Evolutionary conservation across 352 stramenopile species (phyloP).

Genomic region (Globisporangium abappressorium): DNA sequence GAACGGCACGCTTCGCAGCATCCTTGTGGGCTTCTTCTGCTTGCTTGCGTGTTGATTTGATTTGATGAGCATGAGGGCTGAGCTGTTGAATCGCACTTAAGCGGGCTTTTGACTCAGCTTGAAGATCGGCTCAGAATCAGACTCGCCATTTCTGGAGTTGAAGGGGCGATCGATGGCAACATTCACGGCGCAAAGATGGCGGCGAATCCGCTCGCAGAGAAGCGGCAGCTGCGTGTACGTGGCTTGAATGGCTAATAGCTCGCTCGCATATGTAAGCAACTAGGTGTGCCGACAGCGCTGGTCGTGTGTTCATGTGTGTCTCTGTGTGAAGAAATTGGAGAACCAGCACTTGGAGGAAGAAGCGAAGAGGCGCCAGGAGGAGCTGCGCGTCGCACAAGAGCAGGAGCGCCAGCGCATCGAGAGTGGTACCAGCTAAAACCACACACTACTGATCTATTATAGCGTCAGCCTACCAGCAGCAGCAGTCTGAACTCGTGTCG

Average conservation of each 20-base stretch:
- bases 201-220: slow-evolving; percentile 36
- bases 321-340: slow-evolving; percentile 56
- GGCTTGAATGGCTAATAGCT: too few species aligned
- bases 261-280: not conserved
- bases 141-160: not conserved
- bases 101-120: not conserved
- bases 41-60: not conserved
- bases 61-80: not conserved
- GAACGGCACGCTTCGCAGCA: slow-evolving; percentile 70
- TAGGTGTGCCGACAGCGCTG: not conserved
- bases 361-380: slow-evolving; percentile 42
- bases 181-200: not conserved
- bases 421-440: slow-evolving; percentile 17
- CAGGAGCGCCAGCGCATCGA: slow-evolving; percentile 41
- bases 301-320: slow-evolving; percentile 3
- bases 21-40: slow-evolving; percentile 15
- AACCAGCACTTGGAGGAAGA: slow-evolving; percentile 64
- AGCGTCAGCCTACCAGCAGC: not conserved
- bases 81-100: not conserved
- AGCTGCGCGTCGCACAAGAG: slow-evolving; percentile 37
- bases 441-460: not conserved
- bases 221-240: slow-evolving; percentile 34
- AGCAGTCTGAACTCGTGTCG: not conserved
- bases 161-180: not conserved
- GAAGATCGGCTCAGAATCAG: not conserved